A percentile compares a stretch with the other conserved stretches of the same genome.
phyloP scores from a whole-genome alignment of 1,284 basidiomycete species.

The Cutaneotrichosporon sp. region DNA sequence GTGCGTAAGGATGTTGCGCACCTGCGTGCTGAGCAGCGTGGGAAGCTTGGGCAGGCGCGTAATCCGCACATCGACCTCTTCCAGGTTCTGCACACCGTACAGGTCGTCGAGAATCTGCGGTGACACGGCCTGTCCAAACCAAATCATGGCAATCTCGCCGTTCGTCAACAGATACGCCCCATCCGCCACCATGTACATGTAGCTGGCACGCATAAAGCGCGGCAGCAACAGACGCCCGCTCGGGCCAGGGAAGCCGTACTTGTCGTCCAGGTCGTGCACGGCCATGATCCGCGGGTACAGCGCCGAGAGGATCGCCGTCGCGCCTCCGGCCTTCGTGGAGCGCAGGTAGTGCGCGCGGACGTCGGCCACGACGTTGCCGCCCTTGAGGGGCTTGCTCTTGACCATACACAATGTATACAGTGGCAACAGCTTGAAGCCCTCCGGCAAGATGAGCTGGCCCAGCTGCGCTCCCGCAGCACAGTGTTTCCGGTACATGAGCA shows the following conservation, averaged over 20 bases:
- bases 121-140: constrained; percentile 79
- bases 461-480: constrained; percentile 78
- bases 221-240: constrained; percentile 66
- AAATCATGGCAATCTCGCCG: constrained; percentile 82
- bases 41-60: constrained; percentile 66
- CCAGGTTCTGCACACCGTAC: constrained; percentile 75
- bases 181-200: constrained; percentile 81
- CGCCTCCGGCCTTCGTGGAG: constrained; percentile 54
- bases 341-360: constrained; percentile 84
- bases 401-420: constrained; percentile 76
- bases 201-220: constrained; percentile 73
- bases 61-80: constrained; percentile 68
- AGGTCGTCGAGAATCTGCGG: constrained; percentile 78
- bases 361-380: constrained; percentile 86
- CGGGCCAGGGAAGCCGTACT: constrained; percentile 58
- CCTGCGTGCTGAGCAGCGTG: constrained; percentile 74
- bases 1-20: constrained; percentile 73
- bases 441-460: constrained; percentile 90
- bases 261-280: constrained; percentile 74
- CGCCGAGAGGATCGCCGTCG: constrained; percentile 66
- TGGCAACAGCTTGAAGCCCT: constrained; percentile 84
- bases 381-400: constrained; percentile 90
- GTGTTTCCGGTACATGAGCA: constrained; percentile 83
- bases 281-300: constrained; percentile 88
- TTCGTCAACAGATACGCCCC: constrained; percentile 93